Conservation (phyloP, 257 asterid species). For the Fraxinus excelsior region DNA sequence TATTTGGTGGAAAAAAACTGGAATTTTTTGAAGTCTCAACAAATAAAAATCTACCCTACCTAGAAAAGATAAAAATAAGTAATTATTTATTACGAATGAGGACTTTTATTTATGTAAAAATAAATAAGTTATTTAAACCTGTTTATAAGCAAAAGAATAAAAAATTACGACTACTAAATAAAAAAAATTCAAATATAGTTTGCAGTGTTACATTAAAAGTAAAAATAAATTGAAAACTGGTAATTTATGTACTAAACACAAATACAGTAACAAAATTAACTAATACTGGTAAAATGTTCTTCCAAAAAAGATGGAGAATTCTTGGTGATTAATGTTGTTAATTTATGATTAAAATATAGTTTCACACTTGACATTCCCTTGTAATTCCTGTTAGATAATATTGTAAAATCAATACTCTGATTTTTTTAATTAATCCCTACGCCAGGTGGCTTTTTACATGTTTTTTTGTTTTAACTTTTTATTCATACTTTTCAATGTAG, state of each 20-base stretch:
- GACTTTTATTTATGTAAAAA: too few relatives aligned
- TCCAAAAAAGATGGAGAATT: constrained; percentile 21
- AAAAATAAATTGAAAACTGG: neutral
- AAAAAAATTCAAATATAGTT: neutral
- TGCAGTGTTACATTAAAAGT: neutral
- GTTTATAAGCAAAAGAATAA: too few relatives aligned
- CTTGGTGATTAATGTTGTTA: constrained; percentile 30
- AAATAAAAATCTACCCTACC: neutral
- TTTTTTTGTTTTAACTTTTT: too few relatives aligned
- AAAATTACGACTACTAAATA: neutral
- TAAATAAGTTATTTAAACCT: too few relatives aligned
- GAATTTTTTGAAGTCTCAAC: constrained; percentile 6
- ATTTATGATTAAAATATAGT: constrained; percentile 39
- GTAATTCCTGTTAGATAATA: constrained; percentile 27
- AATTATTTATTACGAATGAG: too few relatives aligned
- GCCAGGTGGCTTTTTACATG: constrained; percentile 19
- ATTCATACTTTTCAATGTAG: too few relatives aligned
- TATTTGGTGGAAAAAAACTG: constrained; percentile 59
- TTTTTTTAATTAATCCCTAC: constrained; percentile 20
- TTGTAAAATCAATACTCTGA: constrained; percentile 5
- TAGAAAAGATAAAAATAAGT: too few relatives aligned
- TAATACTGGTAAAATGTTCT: constrained; percentile 25
- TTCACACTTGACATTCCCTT: constrained; percentile 42
- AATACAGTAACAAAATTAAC: constrained; percentile 26
- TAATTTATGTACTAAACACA: neutral